Evolutionary conservation across 805 yeast genomes (phyloP).

Genomic region (Candida suzukii): DNA sequence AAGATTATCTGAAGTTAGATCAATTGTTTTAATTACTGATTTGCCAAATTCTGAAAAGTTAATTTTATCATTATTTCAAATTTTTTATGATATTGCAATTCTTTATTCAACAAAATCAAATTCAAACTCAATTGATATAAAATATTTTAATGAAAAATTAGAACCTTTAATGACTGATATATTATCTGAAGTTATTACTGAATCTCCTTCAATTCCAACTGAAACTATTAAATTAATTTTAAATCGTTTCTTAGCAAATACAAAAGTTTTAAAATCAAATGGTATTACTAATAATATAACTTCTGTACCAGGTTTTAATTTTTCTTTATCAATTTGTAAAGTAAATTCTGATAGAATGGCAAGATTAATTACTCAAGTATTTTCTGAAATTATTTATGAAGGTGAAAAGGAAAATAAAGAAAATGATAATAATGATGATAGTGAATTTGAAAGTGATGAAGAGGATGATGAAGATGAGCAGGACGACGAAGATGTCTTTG

Average conservation of each 20-base stretch:
- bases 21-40: constrained; percentile 69
- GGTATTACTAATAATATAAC: constrained; percentile 7
- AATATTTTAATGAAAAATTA: constrained; percentile 40
- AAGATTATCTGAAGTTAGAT: constrained; percentile 65
- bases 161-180: constrained; percentile 63
- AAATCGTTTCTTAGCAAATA: constrained; percentile 46
- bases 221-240: constrained; percentile 56
- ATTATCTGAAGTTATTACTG: constrained; percentile 68
- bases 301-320: constrained; percentile 54
- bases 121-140: not conserved
- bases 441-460: constrained; percentile 16
- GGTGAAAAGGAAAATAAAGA: constrained; percentile 19
- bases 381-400: constrained; percentile 67
- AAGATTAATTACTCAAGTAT: constrained; percentile 68
- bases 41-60: constrained; percentile 54
- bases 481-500: no score
- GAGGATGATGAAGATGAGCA: constrained; percentile 18
- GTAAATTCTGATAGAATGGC: constrained; percentile 67
- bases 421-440: constrained; percentile 18
- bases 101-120: no score
- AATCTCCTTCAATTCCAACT: constrained; percentile 57
- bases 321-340: constrained; percentile 63
- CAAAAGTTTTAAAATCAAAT: constrained; percentile 12
- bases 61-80: constrained; percentile 48
- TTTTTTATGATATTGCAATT: constrained; percentile 51